Percentiles rank a stretch among this genome's conserved stretches.
Evolutionary conservation across 768 basidiomycete species (phyloP).

Genomic region (Boletus pseudo-olivaceus): DNA sequence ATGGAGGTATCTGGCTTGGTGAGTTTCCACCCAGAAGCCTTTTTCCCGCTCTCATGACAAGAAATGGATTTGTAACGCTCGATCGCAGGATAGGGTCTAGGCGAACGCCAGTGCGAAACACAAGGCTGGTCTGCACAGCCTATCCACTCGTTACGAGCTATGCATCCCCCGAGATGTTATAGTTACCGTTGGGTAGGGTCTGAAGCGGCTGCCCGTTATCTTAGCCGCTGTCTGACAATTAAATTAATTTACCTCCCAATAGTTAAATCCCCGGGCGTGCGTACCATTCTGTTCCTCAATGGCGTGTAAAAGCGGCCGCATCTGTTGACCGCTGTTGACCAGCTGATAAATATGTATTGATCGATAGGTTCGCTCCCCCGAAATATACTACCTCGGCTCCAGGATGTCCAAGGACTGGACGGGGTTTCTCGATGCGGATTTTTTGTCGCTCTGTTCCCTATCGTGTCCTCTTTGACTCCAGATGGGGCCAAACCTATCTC

Average conservation of each 20-base stretch:
- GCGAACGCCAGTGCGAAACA: slow-evolving; percentile 9
- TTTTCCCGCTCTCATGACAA: slow-evolving; percentile 9
- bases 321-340: slow-evolving; percentile 19
- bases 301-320: slow-evolving; percentile 15
- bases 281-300: slow-evolving; percentile 2
- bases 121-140: slow-evolving; percentile 10
- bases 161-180: slow-evolving; percentile 5
- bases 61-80: slow-evolving; percentile 5
- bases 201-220: slow-evolving; percentile 4
- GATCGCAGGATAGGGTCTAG: slow-evolving; percentile 11
- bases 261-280: slow-evolving; percentile 15
- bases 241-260: slow-evolving; percentile 32
- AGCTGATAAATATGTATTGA: slow-evolving; percentile 20
- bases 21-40: slow-evolving; percentile 5
- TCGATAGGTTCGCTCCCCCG: slow-evolving; percentile 2
- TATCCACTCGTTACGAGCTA: background rate
- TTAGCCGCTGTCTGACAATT: slow-evolving; percentile 15
- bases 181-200: slow-evolving; percentile 16
- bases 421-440: slow-evolving; percentile 1
- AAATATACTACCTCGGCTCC: slow-evolving; percentile 3
- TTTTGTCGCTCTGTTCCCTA: background rate
- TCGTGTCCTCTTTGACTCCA: background rate
- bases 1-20: slow-evolving; percentile 10
- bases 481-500: background rate
- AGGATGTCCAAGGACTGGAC: background rate